Evolutionary conservation across 2,329 filamentous ascomycete genomes (phyloP), one percentile per base, ranked within the genome.

Genomic region (Xylaria sp.): DNA sequence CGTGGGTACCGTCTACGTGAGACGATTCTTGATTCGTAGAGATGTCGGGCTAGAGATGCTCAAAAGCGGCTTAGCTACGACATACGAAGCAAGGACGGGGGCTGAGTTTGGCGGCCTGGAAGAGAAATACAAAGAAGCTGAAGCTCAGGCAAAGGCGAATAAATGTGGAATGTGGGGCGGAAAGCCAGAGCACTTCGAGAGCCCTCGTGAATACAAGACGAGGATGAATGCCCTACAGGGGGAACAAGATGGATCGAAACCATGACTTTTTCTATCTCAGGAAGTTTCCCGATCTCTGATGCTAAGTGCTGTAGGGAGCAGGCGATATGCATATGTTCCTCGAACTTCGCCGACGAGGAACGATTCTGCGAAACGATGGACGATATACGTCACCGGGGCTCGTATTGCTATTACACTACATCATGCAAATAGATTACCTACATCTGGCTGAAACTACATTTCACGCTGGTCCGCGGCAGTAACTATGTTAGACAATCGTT

Each of bases 41-140:
- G 94, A 99, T 75, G 91, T 99, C 4, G 93, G 94, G 2, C 79
- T 94, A 64, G 91, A 96, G 76, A 96, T 99, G 94, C 78, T 99
- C 65, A 91, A 88, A 78, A 83, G 80, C 21, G 95, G 95, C 0
- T 79, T 96, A 66, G 95, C 94, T 42, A 97, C 92, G 2, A 90
- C 95, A 2, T 99, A 98, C 75, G 95, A 98, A 78, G 94, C 92
- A 28, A 98, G 96, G 78, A 85, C 83, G 4, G 95, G 94, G 2
- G 90, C 87, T 19, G 95, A 98, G 74, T 99, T 95, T 81, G 95
- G 95, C 23, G 87, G 88, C 0, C 80, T 85, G 59, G 86, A 88
- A 70, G 78, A 81, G 50, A 76, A 83, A 63, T 94, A 94, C 74
- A 83, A 86, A 67, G 83, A 80, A 63, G 88, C 88, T 5, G 89